Conservation (phyloP, 805 yeast species). For the Yarrowia sp. region DNA sequence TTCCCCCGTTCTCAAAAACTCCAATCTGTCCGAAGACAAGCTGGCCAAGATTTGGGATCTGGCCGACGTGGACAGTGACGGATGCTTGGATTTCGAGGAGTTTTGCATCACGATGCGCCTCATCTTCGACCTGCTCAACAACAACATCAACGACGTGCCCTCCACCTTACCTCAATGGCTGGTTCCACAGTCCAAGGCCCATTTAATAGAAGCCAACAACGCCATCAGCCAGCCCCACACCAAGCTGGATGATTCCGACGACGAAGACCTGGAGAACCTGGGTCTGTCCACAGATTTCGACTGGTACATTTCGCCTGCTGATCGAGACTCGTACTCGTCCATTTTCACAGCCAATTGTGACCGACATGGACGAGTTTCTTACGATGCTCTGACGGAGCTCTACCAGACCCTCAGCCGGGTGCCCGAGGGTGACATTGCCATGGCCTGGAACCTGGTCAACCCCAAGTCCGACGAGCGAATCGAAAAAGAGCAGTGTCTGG, state of each 20-base stretch:
- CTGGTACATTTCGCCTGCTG: constrained; percentile 95
- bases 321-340: constrained; percentile 71
- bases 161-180: constrained; percentile 82
- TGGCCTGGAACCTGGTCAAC: constrained; percentile 93
- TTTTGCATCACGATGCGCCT: constrained; percentile 96
- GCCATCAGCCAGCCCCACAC: constrained; percentile 44
- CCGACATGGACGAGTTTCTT: constrained; percentile 73
- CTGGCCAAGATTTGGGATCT: constrained; percentile 85
- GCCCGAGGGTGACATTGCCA: constrained; percentile 78
- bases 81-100: constrained; percentile 91
- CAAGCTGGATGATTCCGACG: constrained; percentile 34
- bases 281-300: constrained; percentile 70
- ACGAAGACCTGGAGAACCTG: constrained; percentile 62
- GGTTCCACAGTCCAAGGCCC: constrained; percentile 84
- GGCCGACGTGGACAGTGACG: constrained; percentile 85
- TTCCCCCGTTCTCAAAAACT: constrained; percentile 81
- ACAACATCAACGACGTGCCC: constrained; percentile 62
- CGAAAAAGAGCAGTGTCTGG: constrained; percentile 89
- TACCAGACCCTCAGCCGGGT: constrained; percentile 68
- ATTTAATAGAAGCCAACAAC: constrained; percentile 76
- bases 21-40: constrained; percentile 74
- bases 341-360: constrained; percentile 75
- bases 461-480: constrained; percentile 85
- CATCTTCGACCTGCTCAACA: constrained; percentile 86
- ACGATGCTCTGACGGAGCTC: constrained; percentile 65